These are phyloP conservation scores for Candida coquimbonensis DNA, from an alignment of 805 yeast genomes.

Conservation along the genomic window DNA sequence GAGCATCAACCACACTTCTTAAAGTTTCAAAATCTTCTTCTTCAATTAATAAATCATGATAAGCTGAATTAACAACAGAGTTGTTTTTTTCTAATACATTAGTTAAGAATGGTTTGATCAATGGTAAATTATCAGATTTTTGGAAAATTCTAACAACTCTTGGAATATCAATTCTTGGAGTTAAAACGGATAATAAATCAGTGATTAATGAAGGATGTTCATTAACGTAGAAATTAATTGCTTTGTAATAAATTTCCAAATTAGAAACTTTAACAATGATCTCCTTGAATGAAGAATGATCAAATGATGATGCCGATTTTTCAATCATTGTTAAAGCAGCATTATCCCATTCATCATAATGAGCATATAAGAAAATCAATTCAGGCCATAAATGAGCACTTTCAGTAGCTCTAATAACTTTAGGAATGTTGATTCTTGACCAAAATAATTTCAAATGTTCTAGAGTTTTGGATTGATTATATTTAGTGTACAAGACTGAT, in stretches of 20 bases:
- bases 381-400: constrained; percentile 95
- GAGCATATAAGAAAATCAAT: constrained; percentile 91
- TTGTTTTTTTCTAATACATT: constrained; percentile 87
- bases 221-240: constrained; percentile 86
- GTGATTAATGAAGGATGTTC: constrained; percentile 88
- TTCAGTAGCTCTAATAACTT: constrained; percentile 91
- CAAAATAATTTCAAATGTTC: constrained; percentile 96
- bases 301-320: constrained; percentile 86
- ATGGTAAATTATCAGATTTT: constrained; percentile 91
- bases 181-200: constrained; percentile 75
- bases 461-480: constrained; percentile 83
- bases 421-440: constrained; percentile 97
- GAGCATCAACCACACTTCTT: constrained; percentile 78
- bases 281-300: constrained; percentile 91
- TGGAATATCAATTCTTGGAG: constrained; percentile 88
- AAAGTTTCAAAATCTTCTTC: constrained; percentile 93
- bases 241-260: constrained; percentile 94
- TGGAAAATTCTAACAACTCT: constrained; percentile 93
- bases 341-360: constrained; percentile 98
- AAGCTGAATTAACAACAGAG: constrained; percentile 87
- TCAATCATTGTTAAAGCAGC: constrained; percentile 97
- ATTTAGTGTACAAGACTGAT: constrained; percentile 85
- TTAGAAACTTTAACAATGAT: constrained; percentile 91
- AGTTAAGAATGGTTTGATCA: constrained; percentile 90
- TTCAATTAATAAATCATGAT: constrained; percentile 91